Conservation (phyloP, 441 rosid genomes). For the Corymbia calophylla region DNA sequence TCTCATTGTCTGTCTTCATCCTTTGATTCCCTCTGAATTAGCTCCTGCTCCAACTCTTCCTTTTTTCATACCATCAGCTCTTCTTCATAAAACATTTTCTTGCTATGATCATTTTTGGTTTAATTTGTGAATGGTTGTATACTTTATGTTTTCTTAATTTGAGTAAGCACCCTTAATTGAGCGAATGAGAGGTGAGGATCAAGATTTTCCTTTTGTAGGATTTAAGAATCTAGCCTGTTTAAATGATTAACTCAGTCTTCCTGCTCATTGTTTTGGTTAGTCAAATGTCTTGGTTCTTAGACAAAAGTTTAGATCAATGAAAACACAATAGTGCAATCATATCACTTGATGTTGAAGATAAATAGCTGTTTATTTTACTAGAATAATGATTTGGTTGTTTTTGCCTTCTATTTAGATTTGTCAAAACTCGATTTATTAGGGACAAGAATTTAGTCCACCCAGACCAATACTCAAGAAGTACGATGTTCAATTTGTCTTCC, state of each 20-base stretch:
- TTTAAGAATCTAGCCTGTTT: neutral
- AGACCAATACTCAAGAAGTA: neutral
- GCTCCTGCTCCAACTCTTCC: neutral
- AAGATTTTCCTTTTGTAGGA: neutral
- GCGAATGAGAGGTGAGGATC: neutral
- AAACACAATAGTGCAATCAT: neutral
- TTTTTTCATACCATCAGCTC: neutral
- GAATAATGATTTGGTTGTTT: neutral
- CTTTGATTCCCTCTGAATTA: neutral
- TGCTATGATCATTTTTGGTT: neutral
- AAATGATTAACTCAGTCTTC: neutral
- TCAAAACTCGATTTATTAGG: neutral
- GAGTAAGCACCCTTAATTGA: neutral
- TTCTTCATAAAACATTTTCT: neutral
- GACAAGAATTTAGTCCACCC: neutral
- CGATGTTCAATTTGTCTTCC: neutral
- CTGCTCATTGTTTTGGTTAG: neutral
- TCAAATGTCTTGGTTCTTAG: neutral
- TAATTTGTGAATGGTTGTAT: neutral
- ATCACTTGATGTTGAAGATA: neutral
- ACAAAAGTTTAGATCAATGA: neutral
- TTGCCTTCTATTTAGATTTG: neutral
- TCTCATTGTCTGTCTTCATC: neutral
- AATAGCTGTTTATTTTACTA: neutral
- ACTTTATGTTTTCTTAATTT: neutral